A percentile compares a stretch with the other conserved stretches of the same genome.
Conservation (phyloP, 192 early-diverging fungal genomes). For the Backusella westeae region DNA sequence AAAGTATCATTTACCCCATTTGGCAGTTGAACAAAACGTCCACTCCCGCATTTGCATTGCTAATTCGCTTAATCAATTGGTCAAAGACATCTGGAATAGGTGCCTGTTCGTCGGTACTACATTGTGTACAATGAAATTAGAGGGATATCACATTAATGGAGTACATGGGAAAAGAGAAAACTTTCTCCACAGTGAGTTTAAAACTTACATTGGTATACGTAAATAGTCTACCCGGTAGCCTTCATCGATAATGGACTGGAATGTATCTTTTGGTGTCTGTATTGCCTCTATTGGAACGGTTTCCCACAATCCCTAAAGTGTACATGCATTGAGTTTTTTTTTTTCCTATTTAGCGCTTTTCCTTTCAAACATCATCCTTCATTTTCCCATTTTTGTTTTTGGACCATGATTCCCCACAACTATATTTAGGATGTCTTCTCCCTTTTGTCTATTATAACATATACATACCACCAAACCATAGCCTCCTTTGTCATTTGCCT, state of each 20-base stretch:
- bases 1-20: constrained; percentile 48
- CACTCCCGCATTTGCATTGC: constrained; percentile 19
- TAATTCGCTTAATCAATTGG: constrained; percentile 48
- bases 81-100: constrained; percentile 69
- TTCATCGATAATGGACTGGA: constrained; percentile 46
- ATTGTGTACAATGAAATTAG: not conserved
- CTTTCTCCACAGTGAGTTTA: not conserved
- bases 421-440: not conserved
- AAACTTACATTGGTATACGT: constrained; percentile 53
- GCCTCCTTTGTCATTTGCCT: constrained; percentile 35
- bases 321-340: not conserved
- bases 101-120: constrained; percentile 56
- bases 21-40: constrained; percentile 68
- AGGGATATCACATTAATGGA: not conserved
- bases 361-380: not conserved
- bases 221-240: constrained; percentile 57
- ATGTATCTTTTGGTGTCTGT: constrained; percentile 57
- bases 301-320: constrained; percentile 46
- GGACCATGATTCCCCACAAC: not conserved
- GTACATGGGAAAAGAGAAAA: not conserved
- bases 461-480: constrained; percentile 48
- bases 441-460: not conserved
- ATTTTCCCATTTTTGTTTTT: not conserved
- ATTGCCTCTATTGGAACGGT: constrained; percentile 45
- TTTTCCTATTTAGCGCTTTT: not conserved